Conservation (phyloP, 345 rosid species). For the Nasturtium officinale region DNA sequence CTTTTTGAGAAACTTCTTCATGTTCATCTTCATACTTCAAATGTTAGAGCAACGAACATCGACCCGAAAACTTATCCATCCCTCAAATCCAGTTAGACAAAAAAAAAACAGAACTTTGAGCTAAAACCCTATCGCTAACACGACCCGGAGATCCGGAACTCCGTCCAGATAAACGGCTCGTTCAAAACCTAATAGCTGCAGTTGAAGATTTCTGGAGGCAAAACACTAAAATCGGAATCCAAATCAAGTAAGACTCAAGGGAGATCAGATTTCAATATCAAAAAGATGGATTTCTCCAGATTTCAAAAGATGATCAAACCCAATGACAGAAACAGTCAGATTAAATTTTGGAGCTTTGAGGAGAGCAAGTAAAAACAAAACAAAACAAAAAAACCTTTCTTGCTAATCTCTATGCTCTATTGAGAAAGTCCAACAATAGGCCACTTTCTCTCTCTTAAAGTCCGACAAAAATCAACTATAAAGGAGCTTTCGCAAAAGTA, state of each 20-base stretch:
- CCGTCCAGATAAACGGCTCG: constrained; percentile 41
- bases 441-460: constrained; percentile 39
- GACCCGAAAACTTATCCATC: constrained; percentile 70
- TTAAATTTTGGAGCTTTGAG: constrained; percentile 25
- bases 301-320: constrained; percentile 44
- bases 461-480: constrained; percentile 40
- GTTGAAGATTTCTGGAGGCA: neutral
- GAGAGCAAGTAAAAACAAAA: constrained; percentile 21
- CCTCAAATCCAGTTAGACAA: constrained; percentile 1
- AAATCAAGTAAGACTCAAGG: constrained; percentile 13
- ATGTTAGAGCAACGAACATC: constrained; percentile 59
- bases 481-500: constrained; percentile 17
- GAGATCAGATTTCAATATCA: constrained; percentile 43
- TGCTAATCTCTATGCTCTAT: neutral
- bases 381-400: neutral
- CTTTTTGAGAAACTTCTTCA: constrained; percentile 93
- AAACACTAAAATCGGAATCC: constrained; percentile 15
- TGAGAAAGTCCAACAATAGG: constrained; percentile 37
- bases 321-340: neutral
- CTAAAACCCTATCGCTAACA: constrained; percentile 31
- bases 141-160: constrained; percentile 35
- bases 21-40: constrained; percentile 48
- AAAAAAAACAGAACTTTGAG: neutral
- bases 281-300: constrained; percentile 32
- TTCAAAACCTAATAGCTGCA: constrained; percentile 27